A percentile compares a stretch with the other conserved stretches of the same genome.
Evolutionary conservation across 2,329 filamentous ascomycete species (phyloP).

Genomic region (Fusarium sp.): DNA sequence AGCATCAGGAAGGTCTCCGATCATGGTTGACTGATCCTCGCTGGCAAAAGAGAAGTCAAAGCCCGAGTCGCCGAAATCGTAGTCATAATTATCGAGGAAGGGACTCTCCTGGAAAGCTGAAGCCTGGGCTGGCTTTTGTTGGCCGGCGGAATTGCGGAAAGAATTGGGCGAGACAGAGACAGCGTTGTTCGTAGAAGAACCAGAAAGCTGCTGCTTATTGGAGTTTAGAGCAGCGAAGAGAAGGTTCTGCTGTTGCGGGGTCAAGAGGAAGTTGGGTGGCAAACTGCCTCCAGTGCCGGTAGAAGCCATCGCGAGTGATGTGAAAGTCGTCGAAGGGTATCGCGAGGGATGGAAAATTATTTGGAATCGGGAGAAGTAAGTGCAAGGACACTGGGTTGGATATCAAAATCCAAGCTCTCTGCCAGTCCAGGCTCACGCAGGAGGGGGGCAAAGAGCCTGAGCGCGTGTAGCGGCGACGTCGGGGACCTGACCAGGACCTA

Average conservation of each 20-base stretch:
- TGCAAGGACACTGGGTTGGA: constrained; percentile 10
- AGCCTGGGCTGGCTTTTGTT: constrained; percentile 54
- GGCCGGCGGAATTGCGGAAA: constrained; percentile 62
- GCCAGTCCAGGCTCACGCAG: constrained; percentile 41
- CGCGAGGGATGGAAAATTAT: constrained; percentile 6
- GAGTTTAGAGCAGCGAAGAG: constrained; percentile 81
- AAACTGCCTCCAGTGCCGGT: constrained; percentile 57
- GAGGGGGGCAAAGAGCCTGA: constrained; percentile 44
- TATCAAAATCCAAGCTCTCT: constrained; percentile 45
- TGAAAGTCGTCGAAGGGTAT: constrained; percentile 9
- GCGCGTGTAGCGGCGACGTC: constrained; percentile 38
- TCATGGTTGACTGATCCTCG: constrained; percentile 72
- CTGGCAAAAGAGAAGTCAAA: constrained; percentile 74
- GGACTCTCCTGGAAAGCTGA: constrained; percentile 77
- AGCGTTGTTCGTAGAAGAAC: constrained; percentile 52
- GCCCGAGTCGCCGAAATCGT: constrained; percentile 79
- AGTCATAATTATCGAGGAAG: constrained; percentile 81
- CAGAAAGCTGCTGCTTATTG: constrained; percentile 62
- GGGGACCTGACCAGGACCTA: constrained; percentile 26
- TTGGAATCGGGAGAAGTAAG: constrained; percentile 20
- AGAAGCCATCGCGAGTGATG: constrained; percentile 60
- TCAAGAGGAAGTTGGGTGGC: constrained; percentile 73
- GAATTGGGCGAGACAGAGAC: constrained; percentile 61
- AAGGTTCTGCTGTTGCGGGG: constrained; percentile 80
- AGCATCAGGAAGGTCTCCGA: constrained; percentile 73